Percentiles rank a stretch among this genome's conserved stretches.
phyloP scores from a whole-genome alignment of 192 early-diverging fungal genomes.

The Radiomyces spectabilis region DNA sequence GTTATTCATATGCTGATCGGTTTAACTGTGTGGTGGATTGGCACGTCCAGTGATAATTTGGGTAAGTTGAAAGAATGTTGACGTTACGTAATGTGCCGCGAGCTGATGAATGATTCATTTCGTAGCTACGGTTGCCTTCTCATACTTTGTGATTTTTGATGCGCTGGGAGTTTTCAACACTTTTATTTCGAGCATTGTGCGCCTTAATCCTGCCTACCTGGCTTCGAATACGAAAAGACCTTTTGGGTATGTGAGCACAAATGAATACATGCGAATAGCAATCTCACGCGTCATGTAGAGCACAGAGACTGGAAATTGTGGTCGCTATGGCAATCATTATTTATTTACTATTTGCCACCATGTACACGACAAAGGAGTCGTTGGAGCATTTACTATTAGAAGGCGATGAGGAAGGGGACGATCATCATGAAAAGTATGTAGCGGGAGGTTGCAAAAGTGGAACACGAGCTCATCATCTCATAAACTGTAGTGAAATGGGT shows the following conservation, averaged over 20 bases:
- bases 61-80: too few relatives aligned
- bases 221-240: constrained; percentile 42
- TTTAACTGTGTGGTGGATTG: constrained; percentile 34
- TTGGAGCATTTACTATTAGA: constrained; percentile 50
- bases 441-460: too few relatives aligned
- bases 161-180: constrained; percentile 48
- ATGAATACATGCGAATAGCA: background rate
- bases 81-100: too few relatives aligned
- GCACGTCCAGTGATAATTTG: constrained; percentile 34
- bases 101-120: background rate
- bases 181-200: constrained; percentile 43
- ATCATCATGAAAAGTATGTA: constrained; percentile 16
- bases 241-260: constrained; percentile 38
- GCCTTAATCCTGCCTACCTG: constrained; percentile 28
- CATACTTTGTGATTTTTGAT: constrained; percentile 48
- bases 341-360: constrained; percentile 47
- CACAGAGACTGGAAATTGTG: constrained; percentile 44
- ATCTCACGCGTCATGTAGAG: constrained; percentile 18
- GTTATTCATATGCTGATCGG: constrained; percentile 33
- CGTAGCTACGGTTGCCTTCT: constrained; percentile 38
- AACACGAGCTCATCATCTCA: too few relatives aligned
- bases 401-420: constrained; percentile 32
- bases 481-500: too few relatives aligned
- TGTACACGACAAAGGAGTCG: constrained; percentile 51
- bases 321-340: constrained; percentile 43